phyloP scores from a whole-genome alignment of 2,329 filamentous ascomycete species.

The Colletotrichum plurivorum region DNA sequence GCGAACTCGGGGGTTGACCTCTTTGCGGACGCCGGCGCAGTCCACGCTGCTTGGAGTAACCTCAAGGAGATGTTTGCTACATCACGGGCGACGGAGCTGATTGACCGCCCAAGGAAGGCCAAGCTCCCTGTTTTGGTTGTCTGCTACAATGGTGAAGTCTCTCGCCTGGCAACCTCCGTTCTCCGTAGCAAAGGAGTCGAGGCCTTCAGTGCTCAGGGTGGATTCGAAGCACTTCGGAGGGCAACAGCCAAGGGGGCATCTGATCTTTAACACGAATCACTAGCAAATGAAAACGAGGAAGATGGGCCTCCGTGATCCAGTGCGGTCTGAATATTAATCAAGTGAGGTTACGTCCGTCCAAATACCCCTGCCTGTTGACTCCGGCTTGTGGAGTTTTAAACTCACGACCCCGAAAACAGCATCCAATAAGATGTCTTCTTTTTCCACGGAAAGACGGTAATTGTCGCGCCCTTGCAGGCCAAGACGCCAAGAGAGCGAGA shows the following conservation, averaged over 20 bases:
- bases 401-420: not conserved
- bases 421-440: not conserved
- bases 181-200: slow-evolving; percentile 7
- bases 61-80: not conserved
- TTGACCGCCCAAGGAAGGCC: not conserved
- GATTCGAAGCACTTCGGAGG: slow-evolving; percentile 17
- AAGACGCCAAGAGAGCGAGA: slow-evolving; percentile 17
- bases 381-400: not conserved
- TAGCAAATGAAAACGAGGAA: no score
- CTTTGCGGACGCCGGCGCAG: slow-evolving; percentile 26
- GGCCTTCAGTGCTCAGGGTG: slow-evolving; percentile 25
- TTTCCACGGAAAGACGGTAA: not conserved
- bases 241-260: no score
- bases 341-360: not conserved
- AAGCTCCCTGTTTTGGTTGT: slow-evolving; percentile 1
- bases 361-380: not conserved
- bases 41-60: slow-evolving; percentile 18
- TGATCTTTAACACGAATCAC: no score
- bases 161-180: slow-evolving; percentile 11
- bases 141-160: slow-evolving; percentile 29
- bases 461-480: slow-evolving; percentile 3
- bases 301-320: not conserved
- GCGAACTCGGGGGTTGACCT: slow-evolving; percentile 18
- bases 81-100: not conserved
- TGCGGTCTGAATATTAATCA: not conserved